Conservation (phyloP, 768 basidiomycete genomes). For the Psilocybe azurescens region DNA sequence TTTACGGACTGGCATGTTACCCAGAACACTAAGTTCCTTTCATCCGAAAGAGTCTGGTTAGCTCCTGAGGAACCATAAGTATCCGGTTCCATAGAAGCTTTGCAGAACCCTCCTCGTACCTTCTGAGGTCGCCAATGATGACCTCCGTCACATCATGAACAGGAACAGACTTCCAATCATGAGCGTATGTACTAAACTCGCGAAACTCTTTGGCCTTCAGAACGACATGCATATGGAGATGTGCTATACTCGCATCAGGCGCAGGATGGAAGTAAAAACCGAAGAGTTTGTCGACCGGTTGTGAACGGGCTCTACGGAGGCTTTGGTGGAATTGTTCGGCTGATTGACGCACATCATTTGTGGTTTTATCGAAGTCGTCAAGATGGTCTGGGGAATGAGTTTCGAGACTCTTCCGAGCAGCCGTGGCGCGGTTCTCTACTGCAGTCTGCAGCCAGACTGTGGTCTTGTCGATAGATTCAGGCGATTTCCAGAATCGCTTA, state of each 20-base stretch:
- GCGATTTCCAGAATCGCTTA: constrained; percentile 5
- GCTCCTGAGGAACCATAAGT: not conserved
- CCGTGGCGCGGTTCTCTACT: not conserved
- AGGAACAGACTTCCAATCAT: constrained; percentile 17
- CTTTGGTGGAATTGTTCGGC: not conserved
- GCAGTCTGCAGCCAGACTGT: constrained; percentile 8
- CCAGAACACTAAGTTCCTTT: not conserved
- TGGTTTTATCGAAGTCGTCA: constrained; percentile 3
- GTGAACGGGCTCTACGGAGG: not conserved
- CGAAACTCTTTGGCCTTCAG: constrained; percentile 1
- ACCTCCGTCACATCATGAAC: constrained; percentile 9
- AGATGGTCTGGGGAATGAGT: constrained; percentile 4
- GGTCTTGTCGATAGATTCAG: constrained; percentile 13
- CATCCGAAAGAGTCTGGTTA: not conserved
- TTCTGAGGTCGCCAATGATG: not conserved
- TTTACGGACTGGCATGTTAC: not conserved
- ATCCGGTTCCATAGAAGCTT: not conserved
- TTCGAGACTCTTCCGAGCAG: constrained; percentile 4
- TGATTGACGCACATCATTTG: constrained; percentile 5
- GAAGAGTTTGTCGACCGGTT: not conserved
- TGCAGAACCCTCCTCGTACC: constrained; percentile 7
- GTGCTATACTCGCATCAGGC: constrained; percentile 10
- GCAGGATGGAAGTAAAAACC: constrained; percentile 14
- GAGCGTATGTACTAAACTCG: constrained; percentile 8
- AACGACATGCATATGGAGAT: constrained; percentile 15